Evolutionary conservation across 2,329 filamentous ascomycete species (phyloP), one percentile per base, ranked within the genome.

Genomic region (Neocucurbitaria cava): DNA sequence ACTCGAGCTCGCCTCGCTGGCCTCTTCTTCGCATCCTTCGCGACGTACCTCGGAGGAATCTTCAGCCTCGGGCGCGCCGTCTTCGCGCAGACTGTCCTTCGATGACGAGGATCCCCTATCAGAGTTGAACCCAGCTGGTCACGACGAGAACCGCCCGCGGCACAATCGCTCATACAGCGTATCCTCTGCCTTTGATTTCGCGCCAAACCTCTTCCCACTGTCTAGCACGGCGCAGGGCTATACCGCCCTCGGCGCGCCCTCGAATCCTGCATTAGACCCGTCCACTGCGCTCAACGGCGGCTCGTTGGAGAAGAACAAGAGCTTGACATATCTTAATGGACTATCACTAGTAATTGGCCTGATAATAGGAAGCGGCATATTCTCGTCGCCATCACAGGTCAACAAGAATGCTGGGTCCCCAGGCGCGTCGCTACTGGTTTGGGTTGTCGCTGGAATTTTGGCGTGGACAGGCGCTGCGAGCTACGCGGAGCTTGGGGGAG

Each of bases 401-500:
- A 96, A 95, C 76, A 85, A 85, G 50, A 96, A 96, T 73, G 92
- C 91, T 31, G 95, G 94, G 9, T 97, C 93, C 24, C 91, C 93
- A 0, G 95, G 93, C 45, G 94, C 93, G 15, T 88, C 93, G 1
- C 79, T 99, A 46, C 83, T 97, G n/a, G 88, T 97, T 4, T 99
- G 94, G 94, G 82, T 87, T 1, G 86, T 98, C 38, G 93, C 94
- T 2, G 94, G 94, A n/a, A 72, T 97, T 18, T 80, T 99, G 58
- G 94, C 94, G 1, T 99, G 95, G 94, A 99, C 95, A 0, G 94
- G 95, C 9, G 94, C 92, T 0, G 89, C 93, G 21, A 96, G 92
- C 65, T 99, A 96, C 77, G 95, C 95, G 3, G 95, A 99, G 79
- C 83, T 99, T 5, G 95, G 95, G 55, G 94, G 95, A 36, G 93